phyloP scores from a whole-genome alignment of 2,329 filamentous ascomycete species.

The Monosporascus sp. region DNA sequence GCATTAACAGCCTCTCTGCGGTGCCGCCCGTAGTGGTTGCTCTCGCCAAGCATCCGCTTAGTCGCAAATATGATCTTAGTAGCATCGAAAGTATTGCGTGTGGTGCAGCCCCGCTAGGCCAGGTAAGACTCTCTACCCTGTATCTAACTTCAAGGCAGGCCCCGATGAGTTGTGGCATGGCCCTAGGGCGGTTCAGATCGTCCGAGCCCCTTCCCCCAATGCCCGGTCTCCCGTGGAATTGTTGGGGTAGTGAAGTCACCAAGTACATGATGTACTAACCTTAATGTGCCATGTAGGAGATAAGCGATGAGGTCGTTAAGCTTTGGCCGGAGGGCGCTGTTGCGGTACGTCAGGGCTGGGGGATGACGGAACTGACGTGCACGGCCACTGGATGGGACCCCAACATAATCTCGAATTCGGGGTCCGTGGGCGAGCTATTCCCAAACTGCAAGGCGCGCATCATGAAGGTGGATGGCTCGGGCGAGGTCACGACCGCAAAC shows the following conservation, averaged over 20 bases:
- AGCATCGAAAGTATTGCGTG: slow-evolving; percentile 54
- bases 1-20: slow-evolving; percentile 60
- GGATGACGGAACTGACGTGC: slow-evolving; percentile 82
- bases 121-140: not conserved
- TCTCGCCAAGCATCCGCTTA: slow-evolving; percentile 66
- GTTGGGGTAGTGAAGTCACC: not conserved
- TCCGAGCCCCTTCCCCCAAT: not conserved
- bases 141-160: not conserved
- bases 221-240: not conserved
- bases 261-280: not conserved
- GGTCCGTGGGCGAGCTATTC: slow-evolving; percentile 60
- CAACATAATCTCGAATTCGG: slow-evolving; percentile 29
- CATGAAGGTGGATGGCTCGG: slow-evolving; percentile 50
- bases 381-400: slow-evolving; percentile 62
- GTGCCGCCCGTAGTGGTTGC: slow-evolving; percentile 74
- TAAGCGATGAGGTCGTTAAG: slow-evolving; percentile 53
- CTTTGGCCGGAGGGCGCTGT: slow-evolving; percentile 41
- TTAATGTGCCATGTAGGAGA: slow-evolving; percentile 31
- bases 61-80: slow-evolving; percentile 62
- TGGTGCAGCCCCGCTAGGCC: slow-evolving; percentile 65
- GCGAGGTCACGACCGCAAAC: slow-evolving; percentile 44
- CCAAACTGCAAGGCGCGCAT: slow-evolving; percentile 68
- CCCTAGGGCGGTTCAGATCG: not conserved
- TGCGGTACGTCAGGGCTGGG: slow-evolving; percentile 65
- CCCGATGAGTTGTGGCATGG: no score